Evolutionary conservation across 2,329 filamentous ascomycete species (phyloP), one percentile per base, ranked within the genome.

Genomic region (Purpureocillium takamizusanense): DNA sequence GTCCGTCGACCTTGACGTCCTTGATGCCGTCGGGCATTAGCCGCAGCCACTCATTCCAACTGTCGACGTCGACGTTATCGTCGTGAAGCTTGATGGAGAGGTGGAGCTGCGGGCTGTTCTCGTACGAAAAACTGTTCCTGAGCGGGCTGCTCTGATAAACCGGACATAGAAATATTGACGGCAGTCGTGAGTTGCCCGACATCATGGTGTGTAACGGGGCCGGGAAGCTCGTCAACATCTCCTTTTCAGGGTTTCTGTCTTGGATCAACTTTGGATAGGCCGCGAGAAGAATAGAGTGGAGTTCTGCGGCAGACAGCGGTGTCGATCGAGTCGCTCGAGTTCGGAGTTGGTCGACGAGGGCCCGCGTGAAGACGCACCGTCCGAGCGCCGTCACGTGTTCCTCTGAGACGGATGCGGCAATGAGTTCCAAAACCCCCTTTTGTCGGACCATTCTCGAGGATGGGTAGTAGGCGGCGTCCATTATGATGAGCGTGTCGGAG

Each of bases 391-490:
- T 53, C 32, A 63, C 61, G 42, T 74, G 69, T 17, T 74, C 69
- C 40, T 75, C 70, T 7, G 71, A 71, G 2, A 69, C 63, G 4
- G 71, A 70, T 1, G 74, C 73, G 5, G 74, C 72, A 33, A 78
- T 63, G 12, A 78, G 52, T 49, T 78, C 74, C 36, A 78, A 53
- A 8, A 76, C 68, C 3, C 74, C 74, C 35, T 64, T 65, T 37
- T 70, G 67, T 6, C 72, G 68, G 23, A 66, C 59, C 50, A 73
- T 67, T 43, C 65, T 69, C 2, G 69, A 67, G 8, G 70, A 71
- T 1, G 72, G 72, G 37, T 72, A 77, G 49, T 75, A 78, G 0
- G 70, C 69, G 6, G 73, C 67, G 52, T 78, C 74, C 70, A 78
- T 74, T 27, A 78, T 59, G 39, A 78, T 65, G 15, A 78, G 59